phyloP scores from a whole-genome alignment of 495 filamentous ascomycete species.

The Tuber borchii region DNA sequence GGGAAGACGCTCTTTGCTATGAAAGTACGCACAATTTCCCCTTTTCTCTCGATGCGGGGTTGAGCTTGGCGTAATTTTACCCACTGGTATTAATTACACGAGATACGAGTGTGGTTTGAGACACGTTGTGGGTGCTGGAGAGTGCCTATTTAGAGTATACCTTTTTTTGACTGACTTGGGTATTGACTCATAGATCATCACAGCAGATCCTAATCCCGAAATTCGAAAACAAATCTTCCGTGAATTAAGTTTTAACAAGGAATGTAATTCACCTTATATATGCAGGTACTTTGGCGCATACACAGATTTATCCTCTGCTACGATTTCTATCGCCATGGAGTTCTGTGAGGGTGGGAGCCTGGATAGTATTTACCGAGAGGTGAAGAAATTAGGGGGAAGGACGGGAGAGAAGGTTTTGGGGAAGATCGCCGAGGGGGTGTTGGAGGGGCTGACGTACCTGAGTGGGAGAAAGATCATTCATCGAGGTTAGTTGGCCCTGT shows the following conservation, averaged over 20 bases:
- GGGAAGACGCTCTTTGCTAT: constrained; percentile 93
- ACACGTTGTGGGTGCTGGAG: neutral
- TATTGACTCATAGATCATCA: constrained; percentile 66
- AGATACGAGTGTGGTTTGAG: neutral
- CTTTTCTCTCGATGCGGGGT: constrained; percentile 3
- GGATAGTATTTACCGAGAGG: constrained; percentile 92
- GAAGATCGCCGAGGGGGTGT: constrained; percentile 91
- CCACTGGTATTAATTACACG: neutral
- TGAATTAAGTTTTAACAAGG: constrained; percentile 94
- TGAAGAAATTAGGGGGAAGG: constrained; percentile 86
- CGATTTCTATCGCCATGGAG: constrained; percentile 97
- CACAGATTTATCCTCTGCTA: constrained; percentile 82
- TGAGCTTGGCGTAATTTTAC: neutral
- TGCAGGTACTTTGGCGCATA: constrained; percentile 97
- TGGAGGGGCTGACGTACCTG: constrained; percentile 93
- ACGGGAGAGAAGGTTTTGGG: constrained; percentile 98
- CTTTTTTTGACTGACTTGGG: constrained; percentile 29
- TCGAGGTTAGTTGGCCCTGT: constrained; percentile 52
- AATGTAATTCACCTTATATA: constrained; percentile 87
- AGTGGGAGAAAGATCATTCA: constrained; percentile 96
- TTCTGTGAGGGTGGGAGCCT: constrained; percentile 95
- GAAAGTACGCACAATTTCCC: constrained; percentile 58
- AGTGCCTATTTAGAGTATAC: constrained; percentile 27
- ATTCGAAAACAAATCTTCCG: constrained; percentile 96
- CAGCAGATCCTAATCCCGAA: constrained; percentile 92